Conservation (phyloP, 2,329 filamentous ascomycete genomes). For the Talaromyces sp. region DNA sequence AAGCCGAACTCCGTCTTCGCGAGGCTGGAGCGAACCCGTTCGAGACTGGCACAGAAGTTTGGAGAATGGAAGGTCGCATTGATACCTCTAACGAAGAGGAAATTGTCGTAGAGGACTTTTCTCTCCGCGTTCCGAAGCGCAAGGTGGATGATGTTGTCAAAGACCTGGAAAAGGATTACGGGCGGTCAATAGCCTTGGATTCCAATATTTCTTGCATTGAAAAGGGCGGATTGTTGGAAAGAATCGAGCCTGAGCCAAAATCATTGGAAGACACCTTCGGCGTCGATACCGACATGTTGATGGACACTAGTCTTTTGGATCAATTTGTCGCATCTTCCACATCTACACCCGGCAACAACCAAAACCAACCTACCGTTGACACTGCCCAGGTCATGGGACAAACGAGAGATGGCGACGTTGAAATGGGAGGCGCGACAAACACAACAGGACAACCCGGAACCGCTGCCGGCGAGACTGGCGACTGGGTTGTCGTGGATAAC, state of each 20-base stretch:
- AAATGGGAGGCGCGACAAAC: conserved; percentile 49
- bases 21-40: conserved; percentile 52
- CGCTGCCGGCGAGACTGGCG: conserved; percentile 48
- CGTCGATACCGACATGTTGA: conserved; percentile 26
- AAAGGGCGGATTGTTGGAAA: conserved; percentile 67
- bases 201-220: conserved; percentile 65
- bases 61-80: conserved; percentile 56
- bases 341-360: conserved; percentile 3
- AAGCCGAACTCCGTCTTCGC: conserved; percentile 71
- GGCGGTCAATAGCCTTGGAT: conserved; percentile 59
- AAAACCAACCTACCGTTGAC: conserved; percentile 24
- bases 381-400: conserved; percentile 6
- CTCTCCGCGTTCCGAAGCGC: conserved; percentile 37
- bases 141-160: conserved; percentile 65
- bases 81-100: conserved; percentile 29
- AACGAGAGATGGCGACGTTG: conserved; percentile 37
- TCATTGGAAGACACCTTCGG: conserved; percentile 25
- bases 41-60: conserved; percentile 54
- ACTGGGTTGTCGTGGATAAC: conserved; percentile 72
- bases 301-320: conserved; percentile 29
- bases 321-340: conserved; percentile 25
- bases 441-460: conserved; percentile 30
- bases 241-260: conserved; percentile 28
- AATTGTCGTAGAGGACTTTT: conserved; percentile 28
- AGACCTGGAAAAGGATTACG: conserved; percentile 66